phyloP scores from a whole-genome alignment of 179 eudicot genomes.

The Gypsophila paniculata region DNA sequence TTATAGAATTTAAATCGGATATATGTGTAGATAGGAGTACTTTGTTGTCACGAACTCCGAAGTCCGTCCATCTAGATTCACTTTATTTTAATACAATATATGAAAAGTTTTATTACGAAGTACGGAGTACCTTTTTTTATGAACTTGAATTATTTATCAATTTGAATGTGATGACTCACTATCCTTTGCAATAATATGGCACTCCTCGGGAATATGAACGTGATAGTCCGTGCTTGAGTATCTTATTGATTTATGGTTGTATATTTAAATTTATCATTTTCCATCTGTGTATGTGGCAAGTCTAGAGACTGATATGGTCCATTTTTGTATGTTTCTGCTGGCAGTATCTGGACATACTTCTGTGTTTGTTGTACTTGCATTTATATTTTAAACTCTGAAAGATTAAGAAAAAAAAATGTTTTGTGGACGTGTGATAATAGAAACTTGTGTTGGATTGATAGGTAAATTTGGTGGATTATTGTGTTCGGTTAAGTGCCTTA shows the following conservation, averaged over 20 bases:
- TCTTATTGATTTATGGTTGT: not conserved
- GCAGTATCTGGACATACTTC: not conserved
- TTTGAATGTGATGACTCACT: slow-evolving; percentile 2
- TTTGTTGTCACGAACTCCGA: no score
- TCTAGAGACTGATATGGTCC: not conserved
- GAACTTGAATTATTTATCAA: not conserved
- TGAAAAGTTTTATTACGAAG: not conserved
- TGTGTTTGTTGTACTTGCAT: not conserved
- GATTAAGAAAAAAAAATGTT: not conserved
- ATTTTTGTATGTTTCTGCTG: slow-evolving; percentile 5
- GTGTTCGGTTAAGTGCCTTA: not conserved
- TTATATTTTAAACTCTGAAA: not conserved
- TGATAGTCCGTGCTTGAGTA: slow-evolving; percentile 5
- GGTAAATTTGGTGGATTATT: not conserved
- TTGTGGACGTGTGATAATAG: not conserved
- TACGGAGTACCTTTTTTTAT: not conserved
- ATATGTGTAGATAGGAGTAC: not conserved
- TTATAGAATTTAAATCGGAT: not conserved
- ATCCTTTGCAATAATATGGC: not conserved
- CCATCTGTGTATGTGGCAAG: not conserved
- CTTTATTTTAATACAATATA: no score
- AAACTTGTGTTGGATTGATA: not conserved
- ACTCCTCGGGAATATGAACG: not conserved
- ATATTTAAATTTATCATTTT: not conserved
- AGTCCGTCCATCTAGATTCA: not conserved